Base-by-base conservation (phyloP, 139 green algal genomes). In the Chlamydomonas schloesseri region DNA sequence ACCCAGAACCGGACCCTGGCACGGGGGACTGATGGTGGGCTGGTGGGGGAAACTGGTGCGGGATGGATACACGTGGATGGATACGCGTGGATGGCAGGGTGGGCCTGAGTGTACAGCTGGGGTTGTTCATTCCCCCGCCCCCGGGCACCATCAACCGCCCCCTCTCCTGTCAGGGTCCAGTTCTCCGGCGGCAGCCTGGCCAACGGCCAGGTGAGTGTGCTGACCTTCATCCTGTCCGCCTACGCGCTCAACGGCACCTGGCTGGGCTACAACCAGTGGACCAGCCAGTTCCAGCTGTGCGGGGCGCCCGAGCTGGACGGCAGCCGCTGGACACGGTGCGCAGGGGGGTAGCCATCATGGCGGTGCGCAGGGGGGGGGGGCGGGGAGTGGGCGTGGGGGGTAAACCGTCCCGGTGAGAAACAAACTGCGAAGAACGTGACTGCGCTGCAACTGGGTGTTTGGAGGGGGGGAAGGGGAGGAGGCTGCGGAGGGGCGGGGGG, bases 181-280 rank as follows among this genome's bases (percentile, higher is more conserved):
- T 89, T 91, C 47, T 83, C 69, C 15, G 71, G 46, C 36, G 87
- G 87, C 68, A 74, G 28, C 62, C 26, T 87, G 24, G 62, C 62
- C 21, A 8, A 65, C 13, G 65, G 74, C 31, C 24, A 65, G 31
- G 83, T 85, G 15, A 88, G 79, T 0, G 4, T 46, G 46, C 73
- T 94, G 37, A 83, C 50, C 1, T 91, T 95, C 64, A 74, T 93
- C 29, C 89, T 95, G 80, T 90, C 92, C 13, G 58, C 82, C 14
- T 93, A 90, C 74, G 78, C 88, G 46, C 78, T 93, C 29, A 91
- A 95, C 64, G 92, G 92, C 82, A 93, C 90, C 5, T 95, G 92
- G 92, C 90, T 95, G 79, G 92, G 92, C 47, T 91, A 89, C 71
- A 82, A 76, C 26, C 80, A 85, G 29, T 93, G 87, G 89, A 93